Evolutionary conservation across 257 asterid species (phyloP), one percentile per base, ranked within the genome.

Genomic region (Marsdenia floribunda): DNA sequence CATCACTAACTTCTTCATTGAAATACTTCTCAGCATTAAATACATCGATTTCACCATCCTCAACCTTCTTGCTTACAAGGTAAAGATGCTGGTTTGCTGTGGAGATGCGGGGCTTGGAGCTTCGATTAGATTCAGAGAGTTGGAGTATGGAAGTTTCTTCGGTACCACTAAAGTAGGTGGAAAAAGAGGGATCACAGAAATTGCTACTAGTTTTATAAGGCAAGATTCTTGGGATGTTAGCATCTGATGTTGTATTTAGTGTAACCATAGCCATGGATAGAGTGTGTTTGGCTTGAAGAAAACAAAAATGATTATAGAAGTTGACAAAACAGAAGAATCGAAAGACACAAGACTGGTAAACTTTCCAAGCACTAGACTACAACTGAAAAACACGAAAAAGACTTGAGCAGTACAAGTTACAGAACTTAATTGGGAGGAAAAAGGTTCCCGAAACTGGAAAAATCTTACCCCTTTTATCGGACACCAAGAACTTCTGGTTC

Each of bases 1-100:
- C 69, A 38, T 77, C 77, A 38, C 73, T 84, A 22, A 72, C 77
- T 26, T 76, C 82, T 52, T 83, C 96, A 49, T 82, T 87, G 90
- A 93, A 93, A 35, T 93, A 93, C 74, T 87, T 93, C 71, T 86
- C 88, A 3, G 98, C 98, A 67, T 82, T 80, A 47, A 93, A 93
- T 37, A 93, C 89, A 33, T 86, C 97, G 47, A 93, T 88, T 75
- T 93, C 98, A 38, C 65, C 79, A 73, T 93, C 91, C 40, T 79
- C 90, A 22, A 79, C 38, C 52, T 72, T 71, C 73, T 74, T 84
- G 81, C 80, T 83, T 13, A 54, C 79, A 5, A 78, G 71, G 73
- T 58, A 79, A 67, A 78, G 38, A 53, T 74, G 84, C 21, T 85
- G 82, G 2, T 77, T 75, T 22, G 82, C 46, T 66, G 74, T 33